Percentiles rank a stretch among this genome's conserved stretches.
phyloP scores from a whole-genome alignment of 257 asterid genomes.

The Thymus mandschuricus region DNA sequence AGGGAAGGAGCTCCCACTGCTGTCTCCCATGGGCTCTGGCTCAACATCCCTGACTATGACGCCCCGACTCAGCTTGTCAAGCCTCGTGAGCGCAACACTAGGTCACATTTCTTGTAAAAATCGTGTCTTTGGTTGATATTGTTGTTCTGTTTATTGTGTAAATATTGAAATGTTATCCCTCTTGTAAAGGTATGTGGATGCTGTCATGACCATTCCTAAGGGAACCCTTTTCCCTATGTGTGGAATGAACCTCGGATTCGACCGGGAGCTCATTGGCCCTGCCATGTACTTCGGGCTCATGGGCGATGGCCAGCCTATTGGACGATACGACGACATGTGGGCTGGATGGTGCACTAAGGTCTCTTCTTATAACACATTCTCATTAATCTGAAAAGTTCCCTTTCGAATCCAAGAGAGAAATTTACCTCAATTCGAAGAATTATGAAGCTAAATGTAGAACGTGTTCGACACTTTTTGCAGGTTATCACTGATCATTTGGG shows the following conservation, averaged over 20 bases:
- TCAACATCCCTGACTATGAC: constrained; percentile 60
- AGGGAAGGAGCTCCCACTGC: constrained; percentile 62
- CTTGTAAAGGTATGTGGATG: constrained; percentile 53
- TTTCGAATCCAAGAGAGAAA: neutral
- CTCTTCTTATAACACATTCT: neutral
- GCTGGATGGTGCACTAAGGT: constrained; percentile 73
- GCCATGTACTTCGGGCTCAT: constrained; percentile 63
- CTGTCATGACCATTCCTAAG: constrained; percentile 55
- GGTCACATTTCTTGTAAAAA: constrained; percentile 31
- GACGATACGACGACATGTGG: constrained; percentile 61
- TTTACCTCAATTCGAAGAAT: neutral
- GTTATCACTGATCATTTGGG: constrained; percentile 69
- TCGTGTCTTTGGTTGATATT: neutral
- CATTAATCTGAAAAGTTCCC: neutral
- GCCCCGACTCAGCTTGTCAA: constrained; percentile 66
- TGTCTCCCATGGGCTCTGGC: constrained; percentile 65
- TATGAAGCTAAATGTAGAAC: neutral
- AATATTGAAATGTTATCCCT: neutral
- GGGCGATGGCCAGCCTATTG: constrained; percentile 67
- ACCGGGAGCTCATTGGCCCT: constrained; percentile 56
- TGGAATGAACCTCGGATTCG: constrained; percentile 57
- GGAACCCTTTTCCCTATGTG: constrained; percentile 61
- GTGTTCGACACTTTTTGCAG: constrained; percentile 30
- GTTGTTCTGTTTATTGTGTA: neutral
- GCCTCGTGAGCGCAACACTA: constrained; percentile 58